phyloP scores from a whole-genome alignment of 1,284 basidiomycete genomes.

The Amylostereum chailletii region DNA sequence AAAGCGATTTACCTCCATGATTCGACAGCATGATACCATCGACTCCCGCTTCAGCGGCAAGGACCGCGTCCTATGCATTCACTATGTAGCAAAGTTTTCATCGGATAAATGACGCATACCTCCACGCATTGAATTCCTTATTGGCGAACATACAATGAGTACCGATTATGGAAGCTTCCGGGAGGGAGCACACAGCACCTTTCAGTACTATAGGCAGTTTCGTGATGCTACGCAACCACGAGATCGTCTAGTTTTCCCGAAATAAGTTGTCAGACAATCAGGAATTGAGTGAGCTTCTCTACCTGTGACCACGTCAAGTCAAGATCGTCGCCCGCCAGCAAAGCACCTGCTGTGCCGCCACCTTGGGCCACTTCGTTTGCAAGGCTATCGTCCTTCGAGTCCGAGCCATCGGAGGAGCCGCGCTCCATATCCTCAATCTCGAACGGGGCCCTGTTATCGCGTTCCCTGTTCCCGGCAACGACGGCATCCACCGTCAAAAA shows the following conservation, averaged over 20 bases:
- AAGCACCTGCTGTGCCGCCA: slow-evolving; percentile 53
- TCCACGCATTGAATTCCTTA: slow-evolving; percentile 70
- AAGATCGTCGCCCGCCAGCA: slow-evolving; percentile 54
- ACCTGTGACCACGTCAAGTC: slow-evolving; percentile 72
- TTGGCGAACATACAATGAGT: slow-evolving; percentile 1
- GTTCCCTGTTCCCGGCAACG: slow-evolving; percentile 79
- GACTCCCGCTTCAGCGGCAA: slow-evolving; percentile 81
- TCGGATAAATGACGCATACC: slow-evolving; percentile 24
- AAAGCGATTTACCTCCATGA: slow-evolving; percentile 62
- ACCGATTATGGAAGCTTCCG: slow-evolving; percentile 2
- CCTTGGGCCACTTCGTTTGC: slow-evolving; percentile 12
- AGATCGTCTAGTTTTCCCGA: slow-evolving; percentile 44
- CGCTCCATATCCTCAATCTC: slow-evolving; percentile 52
- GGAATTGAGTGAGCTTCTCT: slow-evolving; percentile 1
- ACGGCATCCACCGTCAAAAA: slow-evolving; percentile 90
- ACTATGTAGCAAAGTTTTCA: too few species aligned
- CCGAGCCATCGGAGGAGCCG: slow-evolving; percentile 18
- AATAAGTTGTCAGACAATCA: neutral
- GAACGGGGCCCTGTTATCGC: slow-evolving; percentile 63
- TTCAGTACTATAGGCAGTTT: slow-evolving; percentile 80
- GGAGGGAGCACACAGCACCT: slow-evolving; percentile 30
- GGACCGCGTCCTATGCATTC: slow-evolving; percentile 59
- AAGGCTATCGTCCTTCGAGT: slow-evolving; percentile 28
- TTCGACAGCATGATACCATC: slow-evolving; percentile 89
- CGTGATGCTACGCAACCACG: slow-evolving; percentile 71